A percentile compares a stretch with the other conserved stretches of the same genome.
Evolutionary conservation across 441 rosid genomes (phyloP).

Genomic region (Gossypium gossypioides): DNA sequence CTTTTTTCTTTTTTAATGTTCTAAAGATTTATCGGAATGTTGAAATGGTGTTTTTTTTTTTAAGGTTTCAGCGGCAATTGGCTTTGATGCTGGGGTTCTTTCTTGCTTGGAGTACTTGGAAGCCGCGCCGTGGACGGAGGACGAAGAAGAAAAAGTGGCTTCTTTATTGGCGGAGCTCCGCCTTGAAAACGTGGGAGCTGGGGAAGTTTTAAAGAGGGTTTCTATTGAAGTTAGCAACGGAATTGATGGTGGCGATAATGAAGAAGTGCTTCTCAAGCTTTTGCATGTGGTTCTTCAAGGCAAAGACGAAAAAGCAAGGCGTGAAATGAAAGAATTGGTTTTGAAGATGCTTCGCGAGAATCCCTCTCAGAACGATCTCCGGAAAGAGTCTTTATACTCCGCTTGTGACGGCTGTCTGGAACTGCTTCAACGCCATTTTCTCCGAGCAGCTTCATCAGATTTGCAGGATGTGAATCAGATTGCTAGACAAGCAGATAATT

Average conservation of each 20-base stretch:
- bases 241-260: conserved; percentile 41
- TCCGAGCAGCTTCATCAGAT: conserved; percentile 60
- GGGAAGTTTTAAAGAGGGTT: conserved; percentile 79
- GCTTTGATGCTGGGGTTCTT: conserved; percentile 47
- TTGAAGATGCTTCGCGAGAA: conserved; percentile 91
- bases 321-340: conserved; percentile 90
- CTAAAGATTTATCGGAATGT: not conserved
- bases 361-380: conserved; percentile 69
- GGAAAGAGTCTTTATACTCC: conserved; percentile 73
- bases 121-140: conserved; percentile 99
- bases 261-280: conserved; percentile 28
- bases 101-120: conserved; percentile 90
- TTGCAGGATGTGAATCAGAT: conserved; percentile 53
- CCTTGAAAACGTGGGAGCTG: conserved; percentile 28
- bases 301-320: conserved; percentile 91
- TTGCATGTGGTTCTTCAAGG: conserved; percentile 84
- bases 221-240: conserved; percentile 57
- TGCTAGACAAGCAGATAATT: conserved; percentile 26
- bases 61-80: conserved; percentile 69
- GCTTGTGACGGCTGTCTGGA: conserved; percentile 83
- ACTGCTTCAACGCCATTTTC: conserved; percentile 49
- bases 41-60: conserved; percentile 13
- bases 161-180: conserved; percentile 65
- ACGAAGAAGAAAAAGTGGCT: conserved; percentile 85
- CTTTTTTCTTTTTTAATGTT: not conserved